A percentile compares a stretch with the other conserved stretches of the same genome.
These are phyloP conservation scores for Claviceps fusiformis DNA, from an alignment of 2,329 filamentous ascomycete genomes.

Conservation along the genomic window DNA sequence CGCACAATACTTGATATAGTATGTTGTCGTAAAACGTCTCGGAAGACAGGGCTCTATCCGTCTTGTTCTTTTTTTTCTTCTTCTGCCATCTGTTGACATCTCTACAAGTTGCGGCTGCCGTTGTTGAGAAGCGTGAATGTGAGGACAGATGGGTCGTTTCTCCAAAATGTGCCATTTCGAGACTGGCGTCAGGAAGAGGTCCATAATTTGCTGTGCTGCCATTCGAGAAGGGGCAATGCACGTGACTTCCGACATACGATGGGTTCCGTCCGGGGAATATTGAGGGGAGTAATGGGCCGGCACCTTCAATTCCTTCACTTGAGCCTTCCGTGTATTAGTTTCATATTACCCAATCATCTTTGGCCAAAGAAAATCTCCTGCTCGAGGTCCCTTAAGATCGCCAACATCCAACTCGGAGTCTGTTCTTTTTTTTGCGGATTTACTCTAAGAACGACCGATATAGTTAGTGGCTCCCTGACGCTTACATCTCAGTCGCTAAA, in stretches of 20 bases:
- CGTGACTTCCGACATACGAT: slow-evolving; percentile 11
- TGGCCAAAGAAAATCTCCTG: neutral
- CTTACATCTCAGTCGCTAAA: slow-evolving; percentile 6
- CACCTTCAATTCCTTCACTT: slow-evolving; percentile 12
- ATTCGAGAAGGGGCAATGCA: slow-evolving; percentile 6
- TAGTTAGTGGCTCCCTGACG: slow-evolving; percentile 8
- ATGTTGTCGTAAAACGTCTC: neutral
- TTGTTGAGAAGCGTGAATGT: neutral
- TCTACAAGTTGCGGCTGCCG: neutral
- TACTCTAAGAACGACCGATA: neutral
- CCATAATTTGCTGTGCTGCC: slow-evolving; percentile 7
- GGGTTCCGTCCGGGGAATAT: slow-evolving; percentile 6
- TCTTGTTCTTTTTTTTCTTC: neutral
- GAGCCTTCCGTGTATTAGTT: slow-evolving; percentile 10
- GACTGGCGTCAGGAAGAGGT: slow-evolving; percentile 5
- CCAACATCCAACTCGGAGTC: neutral
- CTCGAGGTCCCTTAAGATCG: slow-evolving; percentile 1
- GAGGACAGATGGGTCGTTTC: neutral
- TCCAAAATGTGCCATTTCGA: slow-evolving; percentile 1
- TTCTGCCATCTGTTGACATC: neutral
- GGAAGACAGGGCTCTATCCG: neutral
- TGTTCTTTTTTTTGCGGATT: neutral
- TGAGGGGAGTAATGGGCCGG: slow-evolving; percentile 13
- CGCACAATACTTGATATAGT: neutral
- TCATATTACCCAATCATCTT: slow-evolving; percentile 9